Evolutionary conservation across 768 basidiomycete species (phyloP), one percentile per base, ranked within the genome.

Genomic region (Leucogyrophana mollusca): DNA sequence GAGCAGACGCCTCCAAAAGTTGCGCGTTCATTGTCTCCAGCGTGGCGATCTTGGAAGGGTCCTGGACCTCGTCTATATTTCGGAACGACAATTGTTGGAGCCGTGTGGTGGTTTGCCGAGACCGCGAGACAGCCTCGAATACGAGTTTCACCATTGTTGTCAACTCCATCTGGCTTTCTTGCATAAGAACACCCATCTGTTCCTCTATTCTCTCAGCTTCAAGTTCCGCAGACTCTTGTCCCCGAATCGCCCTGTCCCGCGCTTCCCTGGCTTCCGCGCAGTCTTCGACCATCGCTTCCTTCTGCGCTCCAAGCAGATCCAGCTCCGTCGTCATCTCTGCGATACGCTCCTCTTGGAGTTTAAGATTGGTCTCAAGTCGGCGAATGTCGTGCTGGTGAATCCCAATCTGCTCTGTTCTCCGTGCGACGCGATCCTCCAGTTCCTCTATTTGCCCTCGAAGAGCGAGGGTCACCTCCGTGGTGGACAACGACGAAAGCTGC

Each of bases 211-310:
- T 61, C 58, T 84, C 88, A 41, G 79, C 51, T 50, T 80, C 78
- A 34, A 81, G 75, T 54, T 90, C 88, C 48, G 83, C 60, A n/a
- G 62, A 64, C 46, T 90, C 90, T 21, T 77, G 61, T 48, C 68
- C 70, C 44, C 59, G 56, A 34, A 82, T 59, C 4, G 87, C 85
- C 20, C 74, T 73, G 60, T 92, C 85, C 27, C 90, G 73, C 17
- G 83, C 78, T 45, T 84, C 84, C 43, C 90, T 73, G 2, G 87
- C 87, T 45, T 84, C 81, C 4, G 83, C 83, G 56, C 90, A 91
- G 58, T 92, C 90, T 51, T 90, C 88, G 0, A 91, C 79, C 85
- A 92, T 88, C 2, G 86, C 82, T 46, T 80, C 80, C 61, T 85
- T 88, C 69, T 90, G 78, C 4, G 79, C 74, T 17, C 67, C 71